Evolutionary conservation across 108 stramenopile genomes (phyloP).

Genomic region (Aurantiochytrium sp.): DNA sequence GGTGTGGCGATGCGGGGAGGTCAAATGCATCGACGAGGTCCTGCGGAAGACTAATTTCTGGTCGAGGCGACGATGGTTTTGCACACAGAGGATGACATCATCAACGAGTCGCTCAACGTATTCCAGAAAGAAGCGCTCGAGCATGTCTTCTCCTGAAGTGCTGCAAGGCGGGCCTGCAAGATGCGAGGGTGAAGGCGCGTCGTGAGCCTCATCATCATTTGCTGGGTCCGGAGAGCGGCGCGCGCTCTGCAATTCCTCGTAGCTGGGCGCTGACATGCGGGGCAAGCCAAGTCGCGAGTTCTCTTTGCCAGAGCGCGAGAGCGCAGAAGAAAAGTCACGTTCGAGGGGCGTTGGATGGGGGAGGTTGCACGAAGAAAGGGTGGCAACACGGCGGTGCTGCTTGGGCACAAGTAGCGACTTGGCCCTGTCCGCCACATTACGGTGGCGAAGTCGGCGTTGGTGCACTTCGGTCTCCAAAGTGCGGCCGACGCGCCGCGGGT

Average conservation of each 20-base stretch:
- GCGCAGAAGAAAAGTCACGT: neutral
- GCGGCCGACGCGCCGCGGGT: too few relatives aligned
- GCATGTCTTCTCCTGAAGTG: too few relatives aligned
- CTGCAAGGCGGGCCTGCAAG: too few relatives aligned
- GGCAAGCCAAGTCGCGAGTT: neutral
- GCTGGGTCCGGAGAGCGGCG: neutral
- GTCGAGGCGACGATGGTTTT: neutral
- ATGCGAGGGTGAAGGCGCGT: too few relatives aligned
- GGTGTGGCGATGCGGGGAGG: neutral
- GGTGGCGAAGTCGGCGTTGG: too few relatives aligned
- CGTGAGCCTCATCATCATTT: too few relatives aligned
- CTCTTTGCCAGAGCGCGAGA: neutral
- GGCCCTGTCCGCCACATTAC: too few relatives aligned
- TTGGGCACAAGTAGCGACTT: too few relatives aligned
- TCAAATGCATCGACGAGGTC: neutral
- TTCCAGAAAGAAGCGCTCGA: neutral
- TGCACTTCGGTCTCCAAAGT: too few relatives aligned
- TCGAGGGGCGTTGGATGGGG: neutral
- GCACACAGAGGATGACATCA: conserved; percentile 1
- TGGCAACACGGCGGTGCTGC: neutral
- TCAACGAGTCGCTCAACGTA: neutral
- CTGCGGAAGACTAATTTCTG: neutral
- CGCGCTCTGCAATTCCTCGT: neutral
- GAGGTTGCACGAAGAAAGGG: neutral
- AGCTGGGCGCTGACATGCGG: neutral